Conservation (phyloP, 1,284 basidiomycete genomes). For the Fereydounia khargensis region DNA sequence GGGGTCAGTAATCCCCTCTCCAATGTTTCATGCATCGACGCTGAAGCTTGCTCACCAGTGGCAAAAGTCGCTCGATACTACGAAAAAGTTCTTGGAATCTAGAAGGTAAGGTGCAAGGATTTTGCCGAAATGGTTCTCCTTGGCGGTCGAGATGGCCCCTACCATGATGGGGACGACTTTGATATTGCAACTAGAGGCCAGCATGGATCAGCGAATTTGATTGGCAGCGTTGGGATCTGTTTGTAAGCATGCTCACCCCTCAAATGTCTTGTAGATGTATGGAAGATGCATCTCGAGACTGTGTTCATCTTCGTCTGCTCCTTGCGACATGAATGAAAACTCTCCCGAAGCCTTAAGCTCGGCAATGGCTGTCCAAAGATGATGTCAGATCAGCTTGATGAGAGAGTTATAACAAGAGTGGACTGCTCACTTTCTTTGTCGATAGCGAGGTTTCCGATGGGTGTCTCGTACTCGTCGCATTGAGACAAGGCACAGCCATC, state of each 20-base stretch:
- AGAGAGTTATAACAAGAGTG: too few species aligned
- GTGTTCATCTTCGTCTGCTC: conserved; percentile 88
- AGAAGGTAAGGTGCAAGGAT: conserved; percentile 77
- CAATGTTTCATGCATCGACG: background rate
- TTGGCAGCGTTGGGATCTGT: background rate
- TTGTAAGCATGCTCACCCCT: conserved; percentile 64
- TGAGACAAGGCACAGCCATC: conserved; percentile 79
- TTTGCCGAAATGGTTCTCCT: conserved; percentile 68
- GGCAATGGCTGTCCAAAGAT: conserved; percentile 58
- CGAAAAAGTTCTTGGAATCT: conserved; percentile 75
- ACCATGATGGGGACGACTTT: conserved; percentile 86
- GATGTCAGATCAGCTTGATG: too few species aligned
- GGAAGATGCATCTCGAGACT: conserved; percentile 97
- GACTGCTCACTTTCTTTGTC: conserved; percentile 77
- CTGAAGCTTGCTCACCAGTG: conserved; percentile 73
- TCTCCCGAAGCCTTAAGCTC: conserved; percentile 69
- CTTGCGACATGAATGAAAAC: conserved; percentile 70
- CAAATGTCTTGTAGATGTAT: conserved; percentile 82
- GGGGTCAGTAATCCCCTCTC: background rate
- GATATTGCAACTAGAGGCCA: conserved; percentile 66
- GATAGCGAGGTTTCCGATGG: conserved; percentile 76
- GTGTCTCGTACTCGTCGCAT: conserved; percentile 77
- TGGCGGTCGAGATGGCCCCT: conserved; percentile 70
- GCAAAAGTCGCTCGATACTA: conserved; percentile 95
- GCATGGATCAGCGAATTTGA: too few species aligned